Evolutionary conservation across 179 eudicot genomes (phyloP).

Genomic region (Spergularia azorica): DNA sequence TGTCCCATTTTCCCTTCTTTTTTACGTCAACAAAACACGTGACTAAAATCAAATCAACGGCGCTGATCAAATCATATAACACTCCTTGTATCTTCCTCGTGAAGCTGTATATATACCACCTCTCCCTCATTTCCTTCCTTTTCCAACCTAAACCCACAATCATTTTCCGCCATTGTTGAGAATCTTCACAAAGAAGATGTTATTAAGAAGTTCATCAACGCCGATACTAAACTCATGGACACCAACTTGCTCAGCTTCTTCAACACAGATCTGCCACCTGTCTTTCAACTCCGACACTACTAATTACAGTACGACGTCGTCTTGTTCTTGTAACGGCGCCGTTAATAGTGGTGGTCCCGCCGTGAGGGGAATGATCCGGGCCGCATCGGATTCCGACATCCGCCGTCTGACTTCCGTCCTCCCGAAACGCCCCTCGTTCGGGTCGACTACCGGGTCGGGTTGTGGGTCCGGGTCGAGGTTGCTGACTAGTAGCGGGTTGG

Average conservation of each 20-base stretch:
- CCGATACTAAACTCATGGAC: slow-evolving; percentile 45
- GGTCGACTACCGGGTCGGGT: slow-evolving; percentile 8
- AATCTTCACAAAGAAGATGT: slow-evolving; percentile 21
- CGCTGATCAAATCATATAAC: too few species aligned
- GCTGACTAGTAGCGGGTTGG: slow-evolving; percentile 27
- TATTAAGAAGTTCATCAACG: slow-evolving; percentile 46
- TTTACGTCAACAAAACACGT: too few species aligned
- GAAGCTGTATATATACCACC: slow-evolving; percentile 4
- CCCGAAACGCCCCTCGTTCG: slow-evolving; percentile 12
- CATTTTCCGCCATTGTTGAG: not conserved
- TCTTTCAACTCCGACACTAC: not conserved
- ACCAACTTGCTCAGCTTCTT: slow-evolving; percentile 6
- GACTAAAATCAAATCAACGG: too few species aligned
- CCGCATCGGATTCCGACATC: slow-evolving; percentile 34
- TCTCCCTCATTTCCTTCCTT: not conserved
- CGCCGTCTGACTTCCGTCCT: slow-evolving; percentile 8
- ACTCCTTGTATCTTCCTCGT: too few species aligned
- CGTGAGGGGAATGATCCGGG: slow-evolving; percentile 11
- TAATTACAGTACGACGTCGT: slow-evolving; percentile 3
- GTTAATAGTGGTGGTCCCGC: too few species aligned
- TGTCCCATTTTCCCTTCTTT: too few species aligned
- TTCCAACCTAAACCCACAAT: not conserved
- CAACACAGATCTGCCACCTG: slow-evolving; percentile 15
- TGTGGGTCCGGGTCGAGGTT: slow-evolving; percentile 16
- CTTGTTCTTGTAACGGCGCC: not conserved